Evolutionary conservation across 805 yeast species (phyloP), one percentile per base, ranked within the genome.

Genomic region (Blastobotrys mokoenaii): DNA sequence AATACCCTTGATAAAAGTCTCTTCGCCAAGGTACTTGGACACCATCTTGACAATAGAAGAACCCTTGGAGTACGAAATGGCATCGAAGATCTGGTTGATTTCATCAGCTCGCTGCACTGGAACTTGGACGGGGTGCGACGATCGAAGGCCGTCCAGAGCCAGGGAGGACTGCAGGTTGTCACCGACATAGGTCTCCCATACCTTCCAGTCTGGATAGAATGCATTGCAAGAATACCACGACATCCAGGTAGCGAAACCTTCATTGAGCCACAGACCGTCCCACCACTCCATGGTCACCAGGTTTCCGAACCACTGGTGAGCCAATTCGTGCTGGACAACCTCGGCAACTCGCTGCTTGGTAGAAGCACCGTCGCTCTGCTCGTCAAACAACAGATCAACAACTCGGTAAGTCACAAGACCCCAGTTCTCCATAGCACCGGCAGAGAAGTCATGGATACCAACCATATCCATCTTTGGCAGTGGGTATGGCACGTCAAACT

Each of bases 381-480:
- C 86, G 60, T 82, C 90, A 53, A 81, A 82, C 61, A 72, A 70
- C 49, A 79, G 57, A 33, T 78, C 82, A 17, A 76, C 74, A 5
- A 76, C 71, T 56, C 80, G 81, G 66, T 74, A 84, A 56, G 74
- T 82, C 64, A 85, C 76, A 42, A 86, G 68, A 22, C 94, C 94
- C 85, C 89, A 85, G 68, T 86, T 86, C 66, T 85, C 95, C 95
- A 85, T 85, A 17, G 94, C 95, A 55, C 86, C 85, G 47, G 87
- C 88, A 29, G 84, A 76, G 59, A 81, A 83, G 43, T 83, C 77
- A 53, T 85, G 89, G 46, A 85, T 81, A 2, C 89, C 89, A 33
- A 86, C 68, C 64, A 84, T 69, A 59, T 86, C 95, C 61, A 84
- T 67, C 64, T 85, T 85, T 38, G 94, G 90, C 54, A 85, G 70